Conservation (phyloP, 1,139 yeast species). For the Suhomyces wounanorum region DNA sequence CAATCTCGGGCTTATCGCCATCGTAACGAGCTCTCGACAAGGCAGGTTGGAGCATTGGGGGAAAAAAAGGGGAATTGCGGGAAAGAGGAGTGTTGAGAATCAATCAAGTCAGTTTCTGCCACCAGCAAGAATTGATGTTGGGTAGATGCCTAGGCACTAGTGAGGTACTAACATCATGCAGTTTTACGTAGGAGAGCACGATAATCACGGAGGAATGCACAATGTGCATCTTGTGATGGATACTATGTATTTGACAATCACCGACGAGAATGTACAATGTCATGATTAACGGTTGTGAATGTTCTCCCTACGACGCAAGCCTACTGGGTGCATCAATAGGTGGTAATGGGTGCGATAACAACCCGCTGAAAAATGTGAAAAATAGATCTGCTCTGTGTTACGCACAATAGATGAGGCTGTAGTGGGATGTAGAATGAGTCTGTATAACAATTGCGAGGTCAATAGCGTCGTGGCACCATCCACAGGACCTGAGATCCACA, state of each 20-base stretch:
- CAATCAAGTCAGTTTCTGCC: no score
- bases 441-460: background rate
- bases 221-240: background rate
- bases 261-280: constrained; percentile 1
- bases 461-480: background rate
- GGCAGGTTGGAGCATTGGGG: background rate
- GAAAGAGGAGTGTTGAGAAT: background rate
- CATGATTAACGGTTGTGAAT: constrained; percentile 5
- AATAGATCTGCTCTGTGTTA: background rate
- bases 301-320: constrained; percentile 5
- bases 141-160: background rate
- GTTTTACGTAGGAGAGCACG: background rate
- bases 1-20: background rate
- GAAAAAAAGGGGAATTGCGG: background rate
- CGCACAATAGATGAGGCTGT: background rate
- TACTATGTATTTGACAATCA: background rate
- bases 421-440: background rate
- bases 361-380: background rate
- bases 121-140: background rate
- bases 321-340: constrained; percentile 1
- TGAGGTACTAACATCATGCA: background rate
- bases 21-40: background rate
- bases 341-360: constrained; percentile 1
- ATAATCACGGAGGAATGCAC: background rate
- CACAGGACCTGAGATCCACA: background rate